Conservation (phyloP, 768 basidiomycete species). For the Tylopilus felleus region DNA sequence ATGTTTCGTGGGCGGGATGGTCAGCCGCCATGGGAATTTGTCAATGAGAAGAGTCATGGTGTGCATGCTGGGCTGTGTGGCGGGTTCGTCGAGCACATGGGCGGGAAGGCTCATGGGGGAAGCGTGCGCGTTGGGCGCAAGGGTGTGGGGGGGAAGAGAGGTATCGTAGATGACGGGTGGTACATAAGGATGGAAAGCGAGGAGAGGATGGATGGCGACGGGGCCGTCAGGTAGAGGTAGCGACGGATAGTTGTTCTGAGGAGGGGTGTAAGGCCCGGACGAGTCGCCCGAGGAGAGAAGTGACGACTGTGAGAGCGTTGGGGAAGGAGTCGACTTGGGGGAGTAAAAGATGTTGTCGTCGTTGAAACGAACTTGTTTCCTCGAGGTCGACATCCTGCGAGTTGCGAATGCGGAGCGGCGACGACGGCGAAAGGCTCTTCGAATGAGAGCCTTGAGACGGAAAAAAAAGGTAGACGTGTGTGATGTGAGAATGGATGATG, state of each 20-base stretch:
- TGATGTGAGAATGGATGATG: conserved; percentile 17
- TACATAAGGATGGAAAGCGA: conserved; percentile 27
- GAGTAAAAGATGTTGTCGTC: conserved; percentile 34
- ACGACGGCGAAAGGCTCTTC: conserved; percentile 10
- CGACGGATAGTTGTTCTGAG: conserved; percentile 18
- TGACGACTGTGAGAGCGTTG: conserved; percentile 27
- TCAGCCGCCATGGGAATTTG: conserved; percentile 34
- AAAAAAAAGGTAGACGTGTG: conserved; percentile 10
- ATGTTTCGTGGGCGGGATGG: conserved; percentile 27
- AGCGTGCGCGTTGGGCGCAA: conserved; percentile 25
- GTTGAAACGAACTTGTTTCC: conserved; percentile 32
- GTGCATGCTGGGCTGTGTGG: conserved; percentile 29
- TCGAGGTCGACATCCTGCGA: conserved; percentile 17
- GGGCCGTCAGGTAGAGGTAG: conserved; percentile 27
- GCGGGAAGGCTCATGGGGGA: conserved; percentile 25
- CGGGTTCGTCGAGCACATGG: conserved; percentile 26
- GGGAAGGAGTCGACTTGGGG: conserved; percentile 25
- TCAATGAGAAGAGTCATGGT: conserved; percentile 30
- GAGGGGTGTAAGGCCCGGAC: conserved; percentile 28
- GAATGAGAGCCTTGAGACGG: conserved; percentile 9
- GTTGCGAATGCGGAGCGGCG: conserved; percentile 5
- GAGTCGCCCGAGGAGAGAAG: conserved; percentile 31
- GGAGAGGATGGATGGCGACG: conserved; percentile 30
- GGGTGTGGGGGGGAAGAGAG: conserved; percentile 17
- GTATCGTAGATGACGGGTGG: conserved; percentile 22